Base-by-base conservation (phyloP, 2,329 filamentous ascomycete genomes). In the Lasiodiplodia gonubiensis region DNA sequence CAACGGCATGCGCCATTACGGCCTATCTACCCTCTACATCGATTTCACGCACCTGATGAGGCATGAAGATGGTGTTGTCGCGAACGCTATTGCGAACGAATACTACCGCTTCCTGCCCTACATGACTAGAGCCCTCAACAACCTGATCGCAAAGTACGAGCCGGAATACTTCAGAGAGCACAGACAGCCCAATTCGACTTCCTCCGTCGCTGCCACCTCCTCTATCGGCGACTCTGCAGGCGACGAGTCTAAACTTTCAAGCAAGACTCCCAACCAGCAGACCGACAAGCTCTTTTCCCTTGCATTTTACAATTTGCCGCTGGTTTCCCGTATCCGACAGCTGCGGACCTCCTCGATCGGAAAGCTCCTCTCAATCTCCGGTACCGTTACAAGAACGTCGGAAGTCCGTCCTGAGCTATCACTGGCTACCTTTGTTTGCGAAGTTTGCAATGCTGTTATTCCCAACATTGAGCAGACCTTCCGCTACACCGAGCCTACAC, bases 81-180 rank as follows among this genome's bases (percentile, higher is more conserved):
- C 94, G 51, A 90, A 92, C 69, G 94, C 93, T 61, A 91, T 98
- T 70, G 90, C 93, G 71, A 90, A 89, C 73, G 91, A 96, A 75
- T 98, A 97, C 83, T 98, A 97, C 80, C 92, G 95, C 72, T 97
- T 97, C 77, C 86, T 96, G 27, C 95, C 95, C 2, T 99, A 95
- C 78, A 87, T 99, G 74, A 93, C 92, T 25, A 89, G 91, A 70
- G 94, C 91, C 30, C 84, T 99, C 52, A 93, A 99, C 81, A 96
- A 93, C 75, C 88, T 97, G 80, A 96, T 99, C 73, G 90, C 92
- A 72, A 97, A 97, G 81, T 91, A 97, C 81, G 94, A 97, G 79
- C 92, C 95, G 5, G 87, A 91, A 76, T 99, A 98, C 82, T 98
- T 97, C 82, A 88, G 92, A 73, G 91, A 96, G 75, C 94, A 98